A percentile compares a stretch with the other conserved stretches of the same genome.
Conservation (phyloP, 1,139 yeast species). For the Starmera stellimalicola region DNA sequence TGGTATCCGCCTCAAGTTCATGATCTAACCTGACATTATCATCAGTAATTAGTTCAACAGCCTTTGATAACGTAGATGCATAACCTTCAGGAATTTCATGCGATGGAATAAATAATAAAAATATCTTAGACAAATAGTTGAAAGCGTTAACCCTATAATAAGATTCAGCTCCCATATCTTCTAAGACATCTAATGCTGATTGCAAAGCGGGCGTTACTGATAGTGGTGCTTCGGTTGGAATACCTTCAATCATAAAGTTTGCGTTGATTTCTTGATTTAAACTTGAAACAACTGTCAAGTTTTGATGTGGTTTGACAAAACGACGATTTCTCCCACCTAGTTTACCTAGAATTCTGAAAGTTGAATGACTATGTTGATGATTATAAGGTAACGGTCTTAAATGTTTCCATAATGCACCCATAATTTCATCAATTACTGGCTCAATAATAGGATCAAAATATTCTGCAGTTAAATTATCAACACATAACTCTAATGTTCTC, state of each 20-base stretch:
- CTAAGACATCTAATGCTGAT: slow-evolving; percentile 58
- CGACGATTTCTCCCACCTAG: slow-evolving; percentile 93
- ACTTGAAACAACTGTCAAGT: slow-evolving; percentile 46
- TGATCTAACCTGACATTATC: slow-evolving; percentile 31
- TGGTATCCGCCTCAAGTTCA: slow-evolving; percentile 37
- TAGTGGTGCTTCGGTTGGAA: slow-evolving; percentile 51
- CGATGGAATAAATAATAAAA: slow-evolving; percentile 63
- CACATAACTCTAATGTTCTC: slow-evolving; percentile 90
- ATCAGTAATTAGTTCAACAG: slow-evolving; percentile 39
- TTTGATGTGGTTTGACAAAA: slow-evolving; percentile 65
- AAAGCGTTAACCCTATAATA: slow-evolving; percentile 75
- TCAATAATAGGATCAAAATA: slow-evolving; percentile 95
- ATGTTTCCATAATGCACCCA: slow-evolving; percentile 89
- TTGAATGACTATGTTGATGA: slow-evolving; percentile 87
- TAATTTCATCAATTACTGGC: slow-evolving; percentile 88
- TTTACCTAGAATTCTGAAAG: slow-evolving; percentile 87
- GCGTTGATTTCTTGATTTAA: slow-evolving; percentile 65
- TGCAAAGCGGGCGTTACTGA: slow-evolving; percentile 77
- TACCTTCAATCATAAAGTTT: slow-evolving; percentile 60
- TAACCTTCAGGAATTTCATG: slow-evolving; percentile 52
- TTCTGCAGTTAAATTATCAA: slow-evolving; percentile 91
- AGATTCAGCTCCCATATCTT: slow-evolving; percentile 53
- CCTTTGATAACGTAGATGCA: slow-evolving; percentile 35
- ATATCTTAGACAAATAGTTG: slow-evolving; percentile 55
- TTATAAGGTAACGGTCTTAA: slow-evolving; percentile 86